Percentiles rank a stretch among this genome's conserved stretches.
phyloP scores from a whole-genome alignment of 2,329 filamentous ascomycete species.

The Stemphylium vesicarium region DNA sequence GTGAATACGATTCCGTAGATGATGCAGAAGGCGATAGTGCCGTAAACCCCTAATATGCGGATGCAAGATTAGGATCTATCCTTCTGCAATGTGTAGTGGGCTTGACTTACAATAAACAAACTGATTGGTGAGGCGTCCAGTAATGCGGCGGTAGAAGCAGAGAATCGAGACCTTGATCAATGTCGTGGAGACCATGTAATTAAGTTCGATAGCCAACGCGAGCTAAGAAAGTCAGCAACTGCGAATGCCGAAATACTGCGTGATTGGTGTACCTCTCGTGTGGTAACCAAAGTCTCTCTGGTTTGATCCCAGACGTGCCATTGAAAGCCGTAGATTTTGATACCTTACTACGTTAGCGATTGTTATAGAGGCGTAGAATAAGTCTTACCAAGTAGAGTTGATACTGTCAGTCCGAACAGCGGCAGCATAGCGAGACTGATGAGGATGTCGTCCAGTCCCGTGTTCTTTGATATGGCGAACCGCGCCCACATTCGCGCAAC shows the following conservation, averaged over 20 bases:
- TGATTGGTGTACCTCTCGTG: slow-evolving; percentile 29
- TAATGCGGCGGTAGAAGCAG: slow-evolving; percentile 53
- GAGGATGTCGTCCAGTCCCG: slow-evolving; percentile 56
- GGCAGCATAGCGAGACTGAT: slow-evolving; percentile 54
- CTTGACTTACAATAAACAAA: slow-evolving; percentile 43
- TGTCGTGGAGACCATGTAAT: slow-evolving; percentile 38
- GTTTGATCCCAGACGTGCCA: slow-evolving; percentile 46
- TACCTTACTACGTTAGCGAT: slow-evolving; percentile 29
- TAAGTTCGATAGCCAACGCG: slow-evolving; percentile 39
- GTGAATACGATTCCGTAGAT: slow-evolving; percentile 49
- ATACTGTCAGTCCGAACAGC: slow-evolving; percentile 40
- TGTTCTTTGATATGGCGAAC: slow-evolving; percentile 52
- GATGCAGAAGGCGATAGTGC: slow-evolving; percentile 48
- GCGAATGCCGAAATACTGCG: neutral
- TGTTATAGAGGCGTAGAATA: too few relatives aligned
- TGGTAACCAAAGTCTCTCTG: slow-evolving; percentile 19
- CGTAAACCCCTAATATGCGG: slow-evolving; percentile 32
- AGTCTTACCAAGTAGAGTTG: slow-evolving; percentile 34
- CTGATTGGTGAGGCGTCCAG: slow-evolving; percentile 41
- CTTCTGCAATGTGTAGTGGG: neutral
- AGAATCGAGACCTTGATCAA: slow-evolving; percentile 45
- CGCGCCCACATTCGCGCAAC: slow-evolving; percentile 56
- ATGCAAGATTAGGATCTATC: neutral
- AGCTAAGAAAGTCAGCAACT: slow-evolving; percentile 26
- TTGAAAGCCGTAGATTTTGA: slow-evolving; percentile 39